phyloP scores from a whole-genome alignment of 306 rosid species.

The Castanea crenata region DNA sequence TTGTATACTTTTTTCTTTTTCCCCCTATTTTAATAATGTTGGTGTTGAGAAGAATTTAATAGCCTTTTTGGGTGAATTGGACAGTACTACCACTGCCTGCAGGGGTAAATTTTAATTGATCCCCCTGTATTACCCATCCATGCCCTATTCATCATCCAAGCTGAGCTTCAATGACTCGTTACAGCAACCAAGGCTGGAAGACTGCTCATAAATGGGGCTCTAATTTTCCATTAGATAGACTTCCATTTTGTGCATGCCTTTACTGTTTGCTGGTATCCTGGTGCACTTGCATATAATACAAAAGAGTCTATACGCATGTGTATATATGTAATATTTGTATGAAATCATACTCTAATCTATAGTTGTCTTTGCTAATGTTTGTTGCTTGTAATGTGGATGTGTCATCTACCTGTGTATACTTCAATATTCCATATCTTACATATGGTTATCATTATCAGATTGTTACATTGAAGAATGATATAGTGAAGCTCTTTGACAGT shows the following conservation, averaged over 20 bases:
- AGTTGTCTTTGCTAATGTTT: background rate
- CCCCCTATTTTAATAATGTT: background rate
- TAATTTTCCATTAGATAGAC: background rate
- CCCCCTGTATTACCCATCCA: background rate
- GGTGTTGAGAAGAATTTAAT: background rate
- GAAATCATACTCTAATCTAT: background rate
- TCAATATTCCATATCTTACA: constrained; percentile 23
- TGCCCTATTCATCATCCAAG: background rate
- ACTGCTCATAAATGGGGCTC: background rate
- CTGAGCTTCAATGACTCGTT: background rate
- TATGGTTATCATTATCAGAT: constrained; percentile 51
- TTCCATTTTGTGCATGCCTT: background rate
- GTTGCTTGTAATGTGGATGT: constrained; percentile 12
- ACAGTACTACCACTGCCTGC: background rate
- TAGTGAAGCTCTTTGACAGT: constrained; percentile 91
- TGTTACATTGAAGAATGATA: constrained; percentile 67
- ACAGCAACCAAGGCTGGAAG: background rate
- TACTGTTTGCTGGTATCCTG: background rate
- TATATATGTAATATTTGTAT: background rate
- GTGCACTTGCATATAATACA: background rate
- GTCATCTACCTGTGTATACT: background rate
- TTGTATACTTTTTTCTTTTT: background rate
- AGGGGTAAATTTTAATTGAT: background rate
- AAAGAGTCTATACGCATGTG: too few relatives aligned
- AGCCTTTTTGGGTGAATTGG: background rate